These are phyloP conservation scores for Aspergillus taichungensis DNA, from an alignment of 495 filamentous ascomycete genomes.

Conservation along the genomic window DNA sequence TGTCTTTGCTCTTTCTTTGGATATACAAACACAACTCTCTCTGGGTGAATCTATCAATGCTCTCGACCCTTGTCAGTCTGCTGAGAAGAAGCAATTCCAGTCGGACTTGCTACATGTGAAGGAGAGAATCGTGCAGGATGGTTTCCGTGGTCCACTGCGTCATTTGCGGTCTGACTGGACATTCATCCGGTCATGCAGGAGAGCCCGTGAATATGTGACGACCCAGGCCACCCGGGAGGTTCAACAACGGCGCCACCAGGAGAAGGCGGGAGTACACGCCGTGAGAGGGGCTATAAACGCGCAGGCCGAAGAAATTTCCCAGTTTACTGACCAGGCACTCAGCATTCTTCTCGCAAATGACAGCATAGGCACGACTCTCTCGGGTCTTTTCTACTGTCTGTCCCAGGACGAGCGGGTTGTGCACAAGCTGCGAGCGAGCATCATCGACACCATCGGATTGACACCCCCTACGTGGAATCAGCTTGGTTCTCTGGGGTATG, in stretches of 20 bases:
- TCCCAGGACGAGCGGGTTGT: slow-evolving; percentile 5
- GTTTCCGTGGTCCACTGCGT: slow-evolving; percentile 4
- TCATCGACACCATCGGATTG: slow-evolving; percentile 4
- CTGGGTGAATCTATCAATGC: slow-evolving; percentile 11
- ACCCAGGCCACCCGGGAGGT: not conserved
- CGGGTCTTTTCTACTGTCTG: slow-evolving; percentile 10
- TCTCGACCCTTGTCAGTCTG: slow-evolving; percentile 3
- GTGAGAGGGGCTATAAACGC: too few relatives aligned
- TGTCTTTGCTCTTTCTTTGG: slow-evolving; percentile 5
- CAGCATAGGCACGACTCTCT: slow-evolving; percentile 10
- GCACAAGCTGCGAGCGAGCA: slow-evolving; percentile 7
- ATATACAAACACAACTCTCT: slow-evolving; percentile 8
- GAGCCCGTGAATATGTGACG: not conserved
- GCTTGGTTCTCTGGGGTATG: slow-evolving; percentile 7
- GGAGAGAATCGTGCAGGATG: slow-evolving; percentile 6
- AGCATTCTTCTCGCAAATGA: slow-evolving; percentile 12
- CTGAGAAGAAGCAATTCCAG: slow-evolving; percentile 9
- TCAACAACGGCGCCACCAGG: too few relatives aligned
- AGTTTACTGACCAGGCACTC: slow-evolving; percentile 4
- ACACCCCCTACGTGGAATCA: slow-evolving; percentile 10
- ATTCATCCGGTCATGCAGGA: not conserved
- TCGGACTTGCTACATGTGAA: slow-evolving; percentile 6
- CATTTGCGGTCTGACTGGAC: not conserved
- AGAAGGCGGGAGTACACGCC: too few relatives aligned
- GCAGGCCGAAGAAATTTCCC: not conserved